phyloP scores from a whole-genome alignment of 192 early-diverging fungal species.

The Entomortierella chlamydospora region DNA sequence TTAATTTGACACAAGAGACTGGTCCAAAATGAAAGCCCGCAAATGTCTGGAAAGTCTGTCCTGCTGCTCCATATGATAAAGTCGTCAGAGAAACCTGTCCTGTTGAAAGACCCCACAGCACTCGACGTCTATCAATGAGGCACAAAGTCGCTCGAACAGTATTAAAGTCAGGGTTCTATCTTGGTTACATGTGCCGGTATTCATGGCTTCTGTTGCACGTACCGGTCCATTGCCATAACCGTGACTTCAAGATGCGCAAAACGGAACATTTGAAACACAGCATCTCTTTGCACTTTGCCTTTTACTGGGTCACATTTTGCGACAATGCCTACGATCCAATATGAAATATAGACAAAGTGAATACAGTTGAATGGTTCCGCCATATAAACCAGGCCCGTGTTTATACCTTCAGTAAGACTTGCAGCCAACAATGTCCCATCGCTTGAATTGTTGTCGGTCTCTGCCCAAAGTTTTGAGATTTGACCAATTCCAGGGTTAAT shows the following conservation, averaged over 20 bases:
- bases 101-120: slow-evolving; percentile 66
- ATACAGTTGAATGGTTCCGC: not conserved
- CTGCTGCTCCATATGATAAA: slow-evolving; percentile 52
- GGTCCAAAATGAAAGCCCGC: slow-evolving; percentile 66
- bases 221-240: slow-evolving; percentile 69
- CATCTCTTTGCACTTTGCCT: slow-evolving; percentile 70
- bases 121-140: slow-evolving; percentile 53
- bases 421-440: slow-evolving; percentile 62
- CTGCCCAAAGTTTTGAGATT: slow-evolving; percentile 60
- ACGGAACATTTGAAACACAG: slow-evolving; percentile 61
- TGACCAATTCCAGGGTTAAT: slow-evolving; percentile 71
- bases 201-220: not conserved
- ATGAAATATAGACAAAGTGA: too few species aligned
- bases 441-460: slow-evolving; percentile 43
- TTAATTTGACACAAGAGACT: slow-evolving; percentile 51
- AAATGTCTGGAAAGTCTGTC: slow-evolving; percentile 60
- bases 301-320: slow-evolving; percentile 66
- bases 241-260: slow-evolving; percentile 48
- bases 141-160: too few species aligned
- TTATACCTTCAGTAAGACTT: slow-evolving; percentile 60
- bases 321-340: slow-evolving; percentile 70
- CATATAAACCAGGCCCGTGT: not conserved
- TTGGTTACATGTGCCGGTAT: too few species aligned
- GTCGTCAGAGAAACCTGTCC: slow-evolving; percentile 66
- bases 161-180: too few species aligned